Evolutionary conservation across 768 basidiomycete genomes (phyloP).

Genomic region (Mycena floridula): DNA sequence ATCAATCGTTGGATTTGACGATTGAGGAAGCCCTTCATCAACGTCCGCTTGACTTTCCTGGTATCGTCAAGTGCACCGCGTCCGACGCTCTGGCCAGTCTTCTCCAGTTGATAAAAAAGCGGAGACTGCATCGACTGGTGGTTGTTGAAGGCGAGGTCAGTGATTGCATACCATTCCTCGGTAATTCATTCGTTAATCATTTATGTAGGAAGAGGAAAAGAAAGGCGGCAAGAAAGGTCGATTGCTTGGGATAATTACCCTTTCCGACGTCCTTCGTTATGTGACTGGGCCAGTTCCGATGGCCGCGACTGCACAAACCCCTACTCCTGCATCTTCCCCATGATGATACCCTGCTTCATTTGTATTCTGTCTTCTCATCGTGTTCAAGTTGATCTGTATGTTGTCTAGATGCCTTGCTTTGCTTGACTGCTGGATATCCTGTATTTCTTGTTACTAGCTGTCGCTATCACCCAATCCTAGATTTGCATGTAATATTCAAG

Average conservation of each 20-base stretch:
- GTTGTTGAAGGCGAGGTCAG: conserved; percentile 89
- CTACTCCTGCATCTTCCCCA: background rate
- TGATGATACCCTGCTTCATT: no score
- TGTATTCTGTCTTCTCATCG: no score
- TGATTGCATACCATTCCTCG: conserved; percentile 5
- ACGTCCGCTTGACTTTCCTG: conserved; percentile 91
- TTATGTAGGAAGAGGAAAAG: conserved; percentile 66
- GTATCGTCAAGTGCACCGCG: conserved; percentile 93
- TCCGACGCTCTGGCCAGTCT: conserved; percentile 88
- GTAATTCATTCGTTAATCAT: conserved; percentile 1
- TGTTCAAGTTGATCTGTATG: no score
- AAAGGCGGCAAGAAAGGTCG: conserved; percentile 78
- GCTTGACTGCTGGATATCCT: no score
- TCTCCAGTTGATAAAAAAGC: conserved; percentile 86
- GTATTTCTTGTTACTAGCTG: no score
- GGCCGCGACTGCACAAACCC: conserved; percentile 23
- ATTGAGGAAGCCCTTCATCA: conserved; percentile 89
- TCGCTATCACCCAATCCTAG: no score
- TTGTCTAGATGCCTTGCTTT: no score
- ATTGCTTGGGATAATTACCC: conserved; percentile 79
- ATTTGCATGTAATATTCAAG: background rate
- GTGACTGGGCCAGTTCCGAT: no score
- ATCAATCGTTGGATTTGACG: conserved; percentile 92
- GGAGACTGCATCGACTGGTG: conserved; percentile 89
- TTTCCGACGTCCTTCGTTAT: conserved; percentile 85